phyloP scores from a whole-genome alignment of 129 eudicot species.

The Lactuca saligna region DNA sequence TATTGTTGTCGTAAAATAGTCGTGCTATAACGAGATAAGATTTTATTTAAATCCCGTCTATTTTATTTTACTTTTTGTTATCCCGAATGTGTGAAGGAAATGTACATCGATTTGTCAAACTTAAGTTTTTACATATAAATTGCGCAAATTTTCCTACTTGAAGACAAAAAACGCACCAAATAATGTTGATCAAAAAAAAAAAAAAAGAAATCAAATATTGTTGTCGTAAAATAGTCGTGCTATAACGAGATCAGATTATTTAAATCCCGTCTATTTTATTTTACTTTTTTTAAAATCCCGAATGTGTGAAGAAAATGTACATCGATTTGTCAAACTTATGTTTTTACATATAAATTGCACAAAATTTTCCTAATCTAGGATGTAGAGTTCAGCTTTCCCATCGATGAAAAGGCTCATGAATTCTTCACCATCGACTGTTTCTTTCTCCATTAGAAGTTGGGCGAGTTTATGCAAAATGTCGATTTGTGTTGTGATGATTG shows the following conservation, averaged over 20 bases:
- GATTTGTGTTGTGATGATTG: conserved; percentile 72
- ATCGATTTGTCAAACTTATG: conserved; percentile 25
- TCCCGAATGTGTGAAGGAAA: conserved; percentile 27
- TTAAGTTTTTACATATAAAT: conserved; percentile 30
- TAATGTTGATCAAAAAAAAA: conserved; percentile 13
- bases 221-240: conserved; percentile 38
- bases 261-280: conserved; percentile 8
- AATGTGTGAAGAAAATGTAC: conserved; percentile 37
- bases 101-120: conserved; percentile 36
- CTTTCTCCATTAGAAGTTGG: conserved; percentile 88
- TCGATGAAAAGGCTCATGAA: conserved; percentile 99
- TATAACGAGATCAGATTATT: conserved; percentile 26
- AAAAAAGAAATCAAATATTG: conserved; percentile 7
- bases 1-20: conserved; percentile 35
- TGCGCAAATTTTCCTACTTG: conserved; percentile 31
- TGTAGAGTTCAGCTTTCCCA: conserved; percentile 88
- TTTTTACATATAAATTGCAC: conserved; percentile 29
- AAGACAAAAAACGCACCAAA: conserved; percentile 67
- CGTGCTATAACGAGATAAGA: conserved; percentile 33
- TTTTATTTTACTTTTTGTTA: conserved; percentile 16
- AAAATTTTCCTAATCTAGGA: conserved; percentile 40
- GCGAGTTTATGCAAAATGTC: conserved; percentile 96
- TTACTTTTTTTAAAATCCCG: conserved; percentile 17
- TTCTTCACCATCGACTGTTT: conserved; percentile 94
- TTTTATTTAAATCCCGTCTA: conserved; percentile 8